Base-by-base conservation (phyloP, 176 grass and related monocot species). In the Microstegium vimineum region DNA sequence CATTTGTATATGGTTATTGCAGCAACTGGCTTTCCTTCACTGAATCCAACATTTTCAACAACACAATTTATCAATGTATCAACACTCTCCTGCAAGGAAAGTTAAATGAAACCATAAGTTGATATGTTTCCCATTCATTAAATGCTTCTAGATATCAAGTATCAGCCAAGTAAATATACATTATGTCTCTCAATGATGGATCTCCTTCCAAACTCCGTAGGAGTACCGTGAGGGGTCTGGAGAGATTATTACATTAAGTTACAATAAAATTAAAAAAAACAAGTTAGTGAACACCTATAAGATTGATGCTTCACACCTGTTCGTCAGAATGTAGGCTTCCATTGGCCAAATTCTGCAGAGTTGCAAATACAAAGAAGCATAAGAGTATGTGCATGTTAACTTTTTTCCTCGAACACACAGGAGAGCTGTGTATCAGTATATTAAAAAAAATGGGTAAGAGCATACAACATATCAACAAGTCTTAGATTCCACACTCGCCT, bases 1-100 rank as follows among this genome's bases (percentile, higher is more conserved):
- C 90, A 98, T 92, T 98, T 98, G 72, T 98, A 98, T 79, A 98
- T 93, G 9, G 92, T 91, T 75, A 98, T 75, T 74, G 92, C 95
- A 82, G 90, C 86, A 62, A 94, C 78, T 25, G 95, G 92, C 73
- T 93, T 94, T 90, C 90, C 95, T 66, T 89, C 86, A 74, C 83
- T 90, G 64, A 94, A 85, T 79, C 92, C 95, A 90, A 94, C 65
- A 81, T 90, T 93, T 82, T 86, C 90, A 71, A 76, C 56, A 61
- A 95, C 89, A 86, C 86, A 94, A 74, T 88, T 91, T 63, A 98
- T 69, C 38, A 98, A 82, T 56, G 85, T 25, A 54, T 98, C 90
- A 69, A 94, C 83, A 84, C 85, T 93, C 84, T 98, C 92, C 95
- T 98, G 88, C 66, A 83, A 82, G 26, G 34, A 60, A 87, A 71